phyloP scores from a whole-genome alignment of 352 stramenopile genomes.

The Thalassiosira mediterranea region DNA sequence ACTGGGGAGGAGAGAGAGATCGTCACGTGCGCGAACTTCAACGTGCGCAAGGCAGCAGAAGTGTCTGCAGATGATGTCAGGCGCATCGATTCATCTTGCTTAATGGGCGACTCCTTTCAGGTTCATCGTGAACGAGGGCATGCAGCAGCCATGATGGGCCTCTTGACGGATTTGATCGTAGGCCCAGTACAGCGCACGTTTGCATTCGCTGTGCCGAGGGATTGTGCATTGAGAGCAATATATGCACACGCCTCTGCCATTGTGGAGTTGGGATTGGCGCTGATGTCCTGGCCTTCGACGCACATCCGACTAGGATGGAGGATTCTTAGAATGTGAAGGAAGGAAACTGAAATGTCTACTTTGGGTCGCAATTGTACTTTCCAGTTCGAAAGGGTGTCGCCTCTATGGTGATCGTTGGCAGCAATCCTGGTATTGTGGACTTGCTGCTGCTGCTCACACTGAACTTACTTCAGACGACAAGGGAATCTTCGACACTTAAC shows the following conservation, averaged over 20 bases:
- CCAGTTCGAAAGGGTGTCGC: conserved; percentile 33
- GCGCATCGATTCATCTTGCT: conserved; percentile 20
- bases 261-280: conserved; percentile 87
- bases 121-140: conserved; percentile 36
- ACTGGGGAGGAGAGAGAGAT: conserved; percentile 37
- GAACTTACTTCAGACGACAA: no score
- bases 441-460: conserved; percentile 33
- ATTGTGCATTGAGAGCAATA: conserved; percentile 44
- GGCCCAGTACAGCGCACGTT: conserved; percentile 48
- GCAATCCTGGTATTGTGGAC: conserved; percentile 16
- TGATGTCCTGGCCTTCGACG: conserved; percentile 89
- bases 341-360: conserved; percentile 29
- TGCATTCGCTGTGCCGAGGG: conserved; percentile 56
- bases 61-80: conserved; percentile 17
- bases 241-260: conserved; percentile 60
- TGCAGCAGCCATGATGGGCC: conserved; percentile 31
- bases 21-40: conserved; percentile 33
- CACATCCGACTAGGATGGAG: conserved; percentile 7
- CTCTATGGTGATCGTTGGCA: conserved; percentile 29
- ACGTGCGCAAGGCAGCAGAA: conserved; percentile 21
- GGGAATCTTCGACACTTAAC: no score
- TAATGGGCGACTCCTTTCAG: conserved; percentile 41
- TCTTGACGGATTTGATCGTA: conserved; percentile 46
- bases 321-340: conserved; percentile 10
- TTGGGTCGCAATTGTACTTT: conserved; percentile 43